Conservation (phyloP, 495 filamentous ascomycete genomes). For the Daldinia bambusicola region DNA sequence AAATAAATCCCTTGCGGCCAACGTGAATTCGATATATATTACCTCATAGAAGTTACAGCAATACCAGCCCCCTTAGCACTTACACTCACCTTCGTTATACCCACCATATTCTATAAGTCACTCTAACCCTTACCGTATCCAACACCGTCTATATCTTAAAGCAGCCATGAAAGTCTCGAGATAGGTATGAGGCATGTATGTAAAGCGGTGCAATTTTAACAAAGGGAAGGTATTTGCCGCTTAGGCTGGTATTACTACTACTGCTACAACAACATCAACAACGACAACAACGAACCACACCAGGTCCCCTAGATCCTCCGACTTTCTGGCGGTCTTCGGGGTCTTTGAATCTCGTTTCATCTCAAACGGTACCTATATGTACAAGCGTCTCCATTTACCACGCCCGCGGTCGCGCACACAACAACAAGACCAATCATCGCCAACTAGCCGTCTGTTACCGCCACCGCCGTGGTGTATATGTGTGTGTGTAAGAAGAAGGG, state of each 20-base stretch:
- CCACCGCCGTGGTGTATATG: slow-evolving; percentile 17
- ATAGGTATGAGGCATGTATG: not conserved
- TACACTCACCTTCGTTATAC: too few relatives aligned
- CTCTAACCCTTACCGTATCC: not conserved
- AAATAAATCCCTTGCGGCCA: too few relatives aligned
- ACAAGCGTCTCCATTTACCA: slow-evolving; percentile 35
- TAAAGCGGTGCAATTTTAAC: slow-evolving; percentile 26
- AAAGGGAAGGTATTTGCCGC: slow-evolving; percentile 41
- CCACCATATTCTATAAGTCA: too few relatives aligned
- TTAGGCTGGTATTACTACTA: slow-evolving; percentile 45
- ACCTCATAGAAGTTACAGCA: too few relatives aligned
- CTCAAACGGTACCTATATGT: slow-evolving; percentile 28
- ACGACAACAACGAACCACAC: too few relatives aligned
- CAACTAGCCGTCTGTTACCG: slow-evolving; percentile 14
- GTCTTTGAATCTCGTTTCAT: slow-evolving; percentile 26
- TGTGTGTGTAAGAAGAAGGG: slow-evolving; percentile 21
- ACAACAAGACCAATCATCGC: slow-evolving; percentile 25
- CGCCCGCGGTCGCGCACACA: slow-evolving; percentile 11
- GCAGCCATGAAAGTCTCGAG: not conserved
- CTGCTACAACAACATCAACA: slow-evolving; percentile 13
- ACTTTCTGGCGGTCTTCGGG: slow-evolving; percentile 20
- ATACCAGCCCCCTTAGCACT: too few relatives aligned
- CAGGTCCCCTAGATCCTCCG: slow-evolving; percentile 12
- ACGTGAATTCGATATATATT: too few relatives aligned
- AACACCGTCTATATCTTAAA: slow-evolving; percentile 4